Evolutionary conservation across 2,329 filamentous ascomycete genomes (phyloP).

Genomic region (Hymenoscyphus occultus): DNA sequence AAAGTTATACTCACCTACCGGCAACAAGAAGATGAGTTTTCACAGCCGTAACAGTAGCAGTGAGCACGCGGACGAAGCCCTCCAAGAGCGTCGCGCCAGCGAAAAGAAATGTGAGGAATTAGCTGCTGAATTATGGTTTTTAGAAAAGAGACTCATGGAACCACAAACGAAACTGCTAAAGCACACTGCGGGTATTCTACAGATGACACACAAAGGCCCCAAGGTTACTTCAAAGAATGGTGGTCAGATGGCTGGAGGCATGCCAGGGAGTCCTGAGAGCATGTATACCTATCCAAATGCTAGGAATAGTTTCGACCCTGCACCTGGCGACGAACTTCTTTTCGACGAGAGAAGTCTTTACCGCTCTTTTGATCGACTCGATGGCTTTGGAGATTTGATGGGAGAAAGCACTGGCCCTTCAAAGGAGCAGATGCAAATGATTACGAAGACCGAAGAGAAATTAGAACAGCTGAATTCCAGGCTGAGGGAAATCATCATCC

Average conservation of each 20-base stretch:
- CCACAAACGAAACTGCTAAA: conserved; percentile 75
- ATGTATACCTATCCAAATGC: conserved; percentile 66
- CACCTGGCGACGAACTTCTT: conserved; percentile 52
- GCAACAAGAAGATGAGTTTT: conserved; percentile 47
- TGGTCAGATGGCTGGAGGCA: conserved; percentile 44
- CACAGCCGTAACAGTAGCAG: conserved; percentile 39
- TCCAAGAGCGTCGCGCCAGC: conserved; percentile 70
- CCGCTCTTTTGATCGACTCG: conserved; percentile 62
- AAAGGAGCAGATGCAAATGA: conserved; percentile 44
- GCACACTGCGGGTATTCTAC: conserved; percentile 89
- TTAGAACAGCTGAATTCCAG: conserved; percentile 66
- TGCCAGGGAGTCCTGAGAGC: conserved; percentile 74
- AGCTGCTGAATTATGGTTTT: conserved; percentile 71
- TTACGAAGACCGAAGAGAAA: conserved; percentile 61
- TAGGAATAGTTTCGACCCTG: conserved; percentile 55
- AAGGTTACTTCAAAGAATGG: conserved; percentile 45
- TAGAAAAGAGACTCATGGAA: conserved; percentile 74
- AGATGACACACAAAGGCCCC: conserved; percentile 80
- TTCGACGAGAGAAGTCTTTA: conserved; percentile 80
- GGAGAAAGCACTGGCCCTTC: conserved; percentile 16
- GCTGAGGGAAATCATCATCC: conserved; percentile 64
- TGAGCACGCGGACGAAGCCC: conserved; percentile 51
- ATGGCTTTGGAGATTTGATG: conserved; percentile 42
- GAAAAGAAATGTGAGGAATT: conserved; percentile 84
- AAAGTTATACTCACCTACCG: conserved; percentile 71